Conservation (phyloP, 129 eudicot genomes). For the Kitagawia praeruptora region DNA sequence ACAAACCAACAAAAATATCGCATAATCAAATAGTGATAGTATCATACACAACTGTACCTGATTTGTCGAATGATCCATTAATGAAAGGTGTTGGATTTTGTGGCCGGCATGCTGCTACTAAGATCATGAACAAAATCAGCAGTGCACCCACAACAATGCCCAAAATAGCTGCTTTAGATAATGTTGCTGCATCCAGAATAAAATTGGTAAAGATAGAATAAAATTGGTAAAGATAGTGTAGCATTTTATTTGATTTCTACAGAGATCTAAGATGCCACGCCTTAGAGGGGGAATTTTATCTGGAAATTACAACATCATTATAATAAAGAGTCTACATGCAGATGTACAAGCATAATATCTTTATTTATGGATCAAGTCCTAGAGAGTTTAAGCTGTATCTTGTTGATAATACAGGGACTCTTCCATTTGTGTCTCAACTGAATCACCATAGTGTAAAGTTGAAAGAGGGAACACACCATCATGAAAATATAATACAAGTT, state of each 20-base stretch:
- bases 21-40: background rate
- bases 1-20: background rate
- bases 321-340: background rate
- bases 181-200: conserved; percentile 31
- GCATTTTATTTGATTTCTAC: background rate
- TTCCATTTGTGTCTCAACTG: conserved; percentile 98
- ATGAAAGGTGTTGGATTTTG: conserved; percentile 44
- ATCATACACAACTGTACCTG: conserved; percentile 31
- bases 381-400: conserved; percentile 82
- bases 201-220: too few species aligned
- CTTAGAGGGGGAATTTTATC: background rate
- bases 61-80: conserved; percentile 64
- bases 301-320: background rate
- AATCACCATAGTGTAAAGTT: conserved; percentile 1
- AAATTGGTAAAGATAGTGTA: background rate
- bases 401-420: conserved; percentile 90
- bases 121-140: conserved; percentile 79
- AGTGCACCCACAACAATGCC: conserved; percentile 87
- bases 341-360: background rate
- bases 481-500: background rate
- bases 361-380: too few species aligned
- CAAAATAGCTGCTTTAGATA: conserved; percentile 79
- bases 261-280: background rate
- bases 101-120: conserved; percentile 79
- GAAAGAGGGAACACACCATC: background rate